Conservation (phyloP, 2,329 filamentous ascomycete genomes). For the Colletotrichum spaethianum region DNA sequence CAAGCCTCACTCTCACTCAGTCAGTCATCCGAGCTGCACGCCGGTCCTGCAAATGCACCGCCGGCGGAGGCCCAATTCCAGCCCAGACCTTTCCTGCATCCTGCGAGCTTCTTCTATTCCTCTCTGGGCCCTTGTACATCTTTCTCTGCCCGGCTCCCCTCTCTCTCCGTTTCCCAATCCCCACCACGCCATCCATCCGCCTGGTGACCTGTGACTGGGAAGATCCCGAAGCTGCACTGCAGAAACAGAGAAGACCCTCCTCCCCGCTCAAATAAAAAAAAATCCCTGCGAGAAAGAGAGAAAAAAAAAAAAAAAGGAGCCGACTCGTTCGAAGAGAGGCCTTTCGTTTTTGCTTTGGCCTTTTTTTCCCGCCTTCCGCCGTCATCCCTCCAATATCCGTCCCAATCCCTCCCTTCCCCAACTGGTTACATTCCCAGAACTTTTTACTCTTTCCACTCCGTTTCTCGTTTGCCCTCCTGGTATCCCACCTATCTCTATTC, state of each 20-base stretch:
- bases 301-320: constrained; percentile 6
- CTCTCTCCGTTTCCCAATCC: neutral
- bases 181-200: constrained; percentile 1
- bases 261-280: constrained; percentile 19
- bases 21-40: neutral
- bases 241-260: constrained; percentile 9
- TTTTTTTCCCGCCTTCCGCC: constrained; percentile 2
- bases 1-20: constrained; percentile 27
- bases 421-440: constrained; percentile 26
- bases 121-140: neutral
- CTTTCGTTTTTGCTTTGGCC: constrained; percentile 1
- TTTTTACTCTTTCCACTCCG: neutral
- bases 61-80: neutral
- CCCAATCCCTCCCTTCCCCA: constrained; percentile 9
- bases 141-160: neutral
- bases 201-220: constrained; percentile 6
- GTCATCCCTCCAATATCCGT: constrained; percentile 14
- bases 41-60: neutral
- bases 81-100: neutral
- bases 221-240: constrained; percentile 3
- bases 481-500: neutral
- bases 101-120: neutral
- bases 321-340: neutral
- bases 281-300: constrained; percentile 11
- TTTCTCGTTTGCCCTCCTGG: neutral